These are phyloP conservation scores for Nannochloris sp. DNA, from an alignment of 139 green algal genomes.

Conservation along the genomic window DNA sequence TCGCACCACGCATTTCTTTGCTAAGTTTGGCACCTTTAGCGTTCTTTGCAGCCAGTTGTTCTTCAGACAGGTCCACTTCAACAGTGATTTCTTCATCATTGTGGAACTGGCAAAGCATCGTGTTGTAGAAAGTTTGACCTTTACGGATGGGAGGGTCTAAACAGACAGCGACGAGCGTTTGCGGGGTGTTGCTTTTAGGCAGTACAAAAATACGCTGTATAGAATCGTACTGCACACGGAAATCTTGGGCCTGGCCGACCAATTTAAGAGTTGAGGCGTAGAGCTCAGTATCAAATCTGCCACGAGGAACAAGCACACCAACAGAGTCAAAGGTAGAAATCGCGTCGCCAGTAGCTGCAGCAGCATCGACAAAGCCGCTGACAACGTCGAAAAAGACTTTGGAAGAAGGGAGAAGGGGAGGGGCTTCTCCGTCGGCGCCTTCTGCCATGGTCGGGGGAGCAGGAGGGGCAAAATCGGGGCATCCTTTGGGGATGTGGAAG, in stretches of 20 bases:
- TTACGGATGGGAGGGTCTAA: constrained; percentile 95
- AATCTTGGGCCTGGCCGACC: constrained; percentile 79
- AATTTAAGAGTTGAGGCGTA: constrained; percentile 56
- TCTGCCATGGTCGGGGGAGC: background rate
- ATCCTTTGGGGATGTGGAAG: constrained; percentile 60
- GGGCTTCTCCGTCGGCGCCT: constrained; percentile 22
- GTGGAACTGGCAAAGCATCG: constrained; percentile 87
- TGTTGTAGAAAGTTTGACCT: constrained; percentile 91
- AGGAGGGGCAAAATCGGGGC: constrained; percentile 4
- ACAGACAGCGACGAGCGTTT: constrained; percentile 83
- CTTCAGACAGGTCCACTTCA: constrained; percentile 70
- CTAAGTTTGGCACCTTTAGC: constrained; percentile 58
- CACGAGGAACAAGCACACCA: constrained; percentile 59
- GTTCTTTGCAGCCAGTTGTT: constrained; percentile 71
- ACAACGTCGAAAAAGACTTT: constrained; percentile 60
- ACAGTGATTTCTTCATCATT: constrained; percentile 69
- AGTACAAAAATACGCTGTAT: constrained; percentile 88
- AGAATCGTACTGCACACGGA: constrained; percentile 86
- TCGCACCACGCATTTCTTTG: constrained; percentile 43
- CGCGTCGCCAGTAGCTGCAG: constrained; percentile 49
- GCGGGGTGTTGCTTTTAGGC: constrained; percentile 74
- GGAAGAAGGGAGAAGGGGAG: background rate
- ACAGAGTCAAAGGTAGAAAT: constrained; percentile 77
- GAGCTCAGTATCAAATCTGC: constrained; percentile 72
- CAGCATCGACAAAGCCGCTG: constrained; percentile 42